Conservation (phyloP, 2,329 filamentous ascomycete species). For the Colletotrichum phormii region DNA sequence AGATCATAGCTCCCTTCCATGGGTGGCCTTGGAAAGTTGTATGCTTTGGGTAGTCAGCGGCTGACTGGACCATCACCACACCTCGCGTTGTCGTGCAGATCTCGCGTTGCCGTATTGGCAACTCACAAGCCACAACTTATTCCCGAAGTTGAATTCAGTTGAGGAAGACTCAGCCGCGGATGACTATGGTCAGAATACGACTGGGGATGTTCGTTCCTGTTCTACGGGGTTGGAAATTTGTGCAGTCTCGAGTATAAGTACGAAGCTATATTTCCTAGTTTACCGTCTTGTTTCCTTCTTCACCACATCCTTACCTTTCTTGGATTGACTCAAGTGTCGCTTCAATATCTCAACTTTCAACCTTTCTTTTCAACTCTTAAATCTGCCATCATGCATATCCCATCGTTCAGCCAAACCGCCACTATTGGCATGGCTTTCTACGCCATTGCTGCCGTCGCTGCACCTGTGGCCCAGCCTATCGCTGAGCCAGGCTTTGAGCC, state of each 20-base stretch:
- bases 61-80: background rate
- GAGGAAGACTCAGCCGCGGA: background rate
- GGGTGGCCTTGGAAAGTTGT: background rate
- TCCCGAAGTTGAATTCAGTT: background rate
- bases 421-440: slow-evolving; percentile 23
- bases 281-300: background rate
- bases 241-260: slow-evolving; percentile 15
- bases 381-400: slow-evolving; percentile 17
- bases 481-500: background rate
- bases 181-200: background rate
- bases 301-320: background rate
- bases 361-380: background rate
- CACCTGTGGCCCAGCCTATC: background rate
- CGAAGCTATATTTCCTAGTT: background rate
- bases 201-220: too few relatives aligned
- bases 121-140: background rate
- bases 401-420: slow-evolving; percentile 16
- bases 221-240: background rate
- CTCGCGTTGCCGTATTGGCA: background rate
- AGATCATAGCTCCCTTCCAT: background rate
- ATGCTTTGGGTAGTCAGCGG: background rate
- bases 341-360: background rate
- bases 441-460: slow-evolving; percentile 21
- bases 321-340: background rate
- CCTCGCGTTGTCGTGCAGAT: background rate